These are phyloP conservation scores for Hsuehochloa calcarea DNA, from an alignment of 176 grass and related monocot species.

Conservation along the genomic window DNA sequence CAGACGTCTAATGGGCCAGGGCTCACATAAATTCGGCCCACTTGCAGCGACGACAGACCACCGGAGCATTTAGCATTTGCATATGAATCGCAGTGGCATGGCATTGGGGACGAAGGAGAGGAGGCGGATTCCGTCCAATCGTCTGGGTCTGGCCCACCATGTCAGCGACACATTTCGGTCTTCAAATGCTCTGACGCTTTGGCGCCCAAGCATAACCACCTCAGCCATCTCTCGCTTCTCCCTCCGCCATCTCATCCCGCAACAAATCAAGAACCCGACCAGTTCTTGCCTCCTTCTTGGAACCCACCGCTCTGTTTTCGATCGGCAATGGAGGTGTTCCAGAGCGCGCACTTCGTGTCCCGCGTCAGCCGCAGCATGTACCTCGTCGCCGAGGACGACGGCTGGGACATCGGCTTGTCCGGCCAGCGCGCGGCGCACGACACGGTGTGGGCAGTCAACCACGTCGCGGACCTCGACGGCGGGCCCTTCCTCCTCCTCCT, in stretches of 20 bases:
- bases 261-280: not conserved
- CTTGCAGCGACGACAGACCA: no score
- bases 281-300: no score
- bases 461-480: not conserved
- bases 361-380: slow-evolving; percentile 18
- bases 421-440: slow-evolving; percentile 37
- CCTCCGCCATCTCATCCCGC: not conserved
- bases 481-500: slow-evolving; percentile 31
- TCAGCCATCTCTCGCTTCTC: not conserved
- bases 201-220: not conserved
- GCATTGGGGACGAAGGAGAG: no score
- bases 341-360: slow-evolving; percentile 37
- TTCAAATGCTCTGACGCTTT: slow-evolving; percentile 10
- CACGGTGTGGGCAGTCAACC: slow-evolving; percentile 43
- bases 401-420: slow-evolving; percentile 5
- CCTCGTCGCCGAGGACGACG: slow-evolving; percentile 36
- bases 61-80: no score
- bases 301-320: not conserved
- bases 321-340: slow-evolving; percentile 39
- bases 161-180: not conserved
- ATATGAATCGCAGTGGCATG: no score
- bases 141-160: not conserved
- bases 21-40: no score
- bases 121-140: no score
- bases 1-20: no score